A percentile compares a stretch with the other conserved stretches of the same genome.
phyloP scores from a whole-genome alignment of 129 eudicot genomes.

The Centella asiatica region DNA sequence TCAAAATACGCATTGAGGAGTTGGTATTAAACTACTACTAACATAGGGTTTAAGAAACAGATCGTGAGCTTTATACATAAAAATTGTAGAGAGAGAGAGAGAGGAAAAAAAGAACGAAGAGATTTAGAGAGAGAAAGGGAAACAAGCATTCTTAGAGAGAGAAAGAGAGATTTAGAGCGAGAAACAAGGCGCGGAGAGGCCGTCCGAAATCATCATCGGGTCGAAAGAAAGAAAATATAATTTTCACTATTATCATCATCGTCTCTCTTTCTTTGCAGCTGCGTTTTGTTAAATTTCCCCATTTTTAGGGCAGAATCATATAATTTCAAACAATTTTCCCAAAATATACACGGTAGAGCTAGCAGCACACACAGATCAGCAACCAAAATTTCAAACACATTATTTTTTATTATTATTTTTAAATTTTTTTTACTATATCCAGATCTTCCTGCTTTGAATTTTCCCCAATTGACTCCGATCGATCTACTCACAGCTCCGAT shows the following conservation, averaged over 20 bases:
- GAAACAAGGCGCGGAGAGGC: conserved; percentile 84
- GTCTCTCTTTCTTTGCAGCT: conserved; percentile 6
- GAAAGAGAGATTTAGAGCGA: conserved; percentile 37
- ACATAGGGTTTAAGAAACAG: too few relatives aligned
- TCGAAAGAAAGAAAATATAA: not conserved
- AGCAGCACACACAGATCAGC: conserved; percentile 20
- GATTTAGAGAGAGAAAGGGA: conserved; percentile 56
- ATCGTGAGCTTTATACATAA: too few relatives aligned
- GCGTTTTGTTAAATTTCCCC: conserved; percentile 9
- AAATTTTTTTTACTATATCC: not conserved
- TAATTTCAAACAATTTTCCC: conserved; percentile 1
- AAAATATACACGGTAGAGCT: not conserved
- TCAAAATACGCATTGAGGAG: not conserved
- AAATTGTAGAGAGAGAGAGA: conserved; percentile 14
- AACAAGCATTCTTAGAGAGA: too few relatives aligned
- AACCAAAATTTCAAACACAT: not conserved
- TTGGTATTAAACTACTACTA: too few relatives aligned
- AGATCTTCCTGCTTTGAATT: conserved; percentile 23
- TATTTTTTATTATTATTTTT: not conserved
- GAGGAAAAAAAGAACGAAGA: conserved; percentile 18
- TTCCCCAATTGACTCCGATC: conserved; percentile 33
- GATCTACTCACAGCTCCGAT: conserved; percentile 27
- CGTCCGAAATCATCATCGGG: conserved; percentile 47
- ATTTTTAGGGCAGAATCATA: conserved; percentile 24
- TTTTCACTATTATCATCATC: not conserved